Evolutionary conservation across 2,329 filamentous ascomycete species (phyloP).

Genomic region (Xenoacremonium recifei): DNA sequence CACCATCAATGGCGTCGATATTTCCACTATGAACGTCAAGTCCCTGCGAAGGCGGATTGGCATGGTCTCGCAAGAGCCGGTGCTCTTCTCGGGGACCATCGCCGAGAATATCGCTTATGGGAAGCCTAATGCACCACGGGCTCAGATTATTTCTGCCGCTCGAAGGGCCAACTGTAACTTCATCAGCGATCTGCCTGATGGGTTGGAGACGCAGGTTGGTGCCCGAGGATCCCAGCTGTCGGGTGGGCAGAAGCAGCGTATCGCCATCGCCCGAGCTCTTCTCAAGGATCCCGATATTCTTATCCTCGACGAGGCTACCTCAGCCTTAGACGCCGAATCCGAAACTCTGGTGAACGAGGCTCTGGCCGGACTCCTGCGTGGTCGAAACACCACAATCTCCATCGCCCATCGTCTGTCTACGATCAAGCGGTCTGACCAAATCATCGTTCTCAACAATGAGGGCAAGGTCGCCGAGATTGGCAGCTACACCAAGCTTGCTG

Average conservation of each 20-base stretch:
- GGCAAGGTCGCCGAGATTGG: conserved; percentile 91
- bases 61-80: conserved; percentile 92
- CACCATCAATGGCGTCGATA: conserved; percentile 79
- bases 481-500: conserved; percentile 73
- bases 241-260: conserved; percentile 95
- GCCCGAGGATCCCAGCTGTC: conserved; percentile 90
- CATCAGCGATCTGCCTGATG: conserved; percentile 94
- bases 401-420: conserved; percentile 95
- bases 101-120: conserved; percentile 93
- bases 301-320: conserved; percentile 95
- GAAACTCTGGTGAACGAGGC: conserved; percentile 96
- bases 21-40: conserved; percentile 87
- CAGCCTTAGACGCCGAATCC: conserved; percentile 91
- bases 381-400: conserved; percentile 93
- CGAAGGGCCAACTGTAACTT: conserved; percentile 94
- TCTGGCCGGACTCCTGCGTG: conserved; percentile 73
- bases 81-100: conserved; percentile 82
- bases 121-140: conserved; percentile 71
- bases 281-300: conserved; percentile 96
- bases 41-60: conserved; percentile 89
- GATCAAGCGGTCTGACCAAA: conserved; percentile 91
- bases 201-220: conserved; percentile 90
- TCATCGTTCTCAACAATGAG: conserved; percentile 85
- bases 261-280: conserved; percentile 91
- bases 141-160: conserved; percentile 83